Evolutionary conservation across 1,284 basidiomycete species (phyloP), one percentile per base, ranked within the genome.

Genomic region (Bondarzewia mesenterica): DNA sequence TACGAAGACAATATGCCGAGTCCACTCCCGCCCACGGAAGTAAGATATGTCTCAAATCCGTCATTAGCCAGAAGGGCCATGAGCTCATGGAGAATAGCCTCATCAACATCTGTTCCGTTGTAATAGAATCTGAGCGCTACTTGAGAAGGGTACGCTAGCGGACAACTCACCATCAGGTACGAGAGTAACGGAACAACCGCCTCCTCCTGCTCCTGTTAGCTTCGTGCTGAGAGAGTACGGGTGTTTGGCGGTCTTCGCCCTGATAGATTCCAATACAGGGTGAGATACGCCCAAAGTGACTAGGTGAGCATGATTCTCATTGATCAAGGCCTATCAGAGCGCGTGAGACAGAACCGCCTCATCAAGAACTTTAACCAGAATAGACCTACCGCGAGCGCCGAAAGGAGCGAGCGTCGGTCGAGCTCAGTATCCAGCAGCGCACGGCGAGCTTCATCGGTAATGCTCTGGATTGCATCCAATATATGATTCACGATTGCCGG

Each of bases 131-230:
- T 12, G 8, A 23, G 10, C 21, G 41, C 7, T 25, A 2, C n/a
- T 16, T 23, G 6, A 8, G 32, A 22, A 39, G 22, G 29, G 8
- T 20, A n/a, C 8, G 32, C 40, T 41, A n/a, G 7, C 8, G 23
- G 47, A 32, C 50, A n/a, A 67, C 75, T 49, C 52, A 83, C 92
- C 78, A 68, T 97, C 93, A 44, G 94, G 94, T 45, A 99, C 75
- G 27, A 99, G 78, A 5, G 94, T 98, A 23, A 99, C 93, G 2
- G 95, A 89, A 61, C 96, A 99, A 15, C 96, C 96, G 15, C 96
- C 96, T 23, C 96, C 96, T n/a, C 96, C 96, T 2, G 96, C 95
- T 37, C 96, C 96, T 2, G 96, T 99, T 47, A 99, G 69, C 72
- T 99, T 99, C n/a, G 95, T 97, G 55, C 84, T 83, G 42, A 99